phyloP scores from a whole-genome alignment of 805 yeast genomes.

The Blastobotrys americana region DNA sequence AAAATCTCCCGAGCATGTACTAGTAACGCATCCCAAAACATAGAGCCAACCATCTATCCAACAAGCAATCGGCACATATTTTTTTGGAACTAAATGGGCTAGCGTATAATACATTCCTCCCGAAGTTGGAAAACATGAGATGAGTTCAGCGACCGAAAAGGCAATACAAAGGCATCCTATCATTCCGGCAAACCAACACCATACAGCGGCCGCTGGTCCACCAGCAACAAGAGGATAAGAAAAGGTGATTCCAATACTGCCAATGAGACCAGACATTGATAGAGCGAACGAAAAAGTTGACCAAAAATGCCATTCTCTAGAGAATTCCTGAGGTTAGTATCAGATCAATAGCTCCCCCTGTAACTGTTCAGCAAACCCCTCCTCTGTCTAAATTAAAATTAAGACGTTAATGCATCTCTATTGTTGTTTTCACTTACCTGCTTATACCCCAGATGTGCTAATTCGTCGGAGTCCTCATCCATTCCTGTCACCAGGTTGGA shows the following conservation, averaged over 20 bases:
- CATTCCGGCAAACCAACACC: slow-evolving; percentile 66
- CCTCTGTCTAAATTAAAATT: no score
- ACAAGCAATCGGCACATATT: slow-evolving; percentile 45
- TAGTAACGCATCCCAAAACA: slow-evolving; percentile 48
- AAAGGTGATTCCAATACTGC: slow-evolving; percentile 62
- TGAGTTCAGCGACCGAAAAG: slow-evolving; percentile 64
- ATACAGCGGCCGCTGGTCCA: slow-evolving; percentile 63
- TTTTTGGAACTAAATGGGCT: slow-evolving; percentile 28
- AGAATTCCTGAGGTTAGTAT: slow-evolving; percentile 39
- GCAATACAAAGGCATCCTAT: slow-evolving; percentile 58
- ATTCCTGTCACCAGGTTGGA: no score
- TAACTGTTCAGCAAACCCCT: no score
- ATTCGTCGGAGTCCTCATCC: slow-evolving; percentile 42
- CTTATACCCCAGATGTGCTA: slow-evolving; percentile 67
- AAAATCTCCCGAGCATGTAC: slow-evolving; percentile 18
- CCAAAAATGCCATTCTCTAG: slow-evolving; percentile 62
- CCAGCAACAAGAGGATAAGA: slow-evolving; percentile 44
- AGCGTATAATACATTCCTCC: slow-evolving; percentile 22
- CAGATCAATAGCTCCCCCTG: no score
- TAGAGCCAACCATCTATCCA: slow-evolving; percentile 30
- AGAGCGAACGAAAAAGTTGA: slow-evolving; percentile 70
- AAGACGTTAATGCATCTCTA: no score
- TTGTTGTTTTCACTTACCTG: slow-evolving; percentile 46
- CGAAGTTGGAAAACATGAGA: slow-evolving; percentile 22
- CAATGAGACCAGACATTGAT: slow-evolving; percentile 69